These are phyloP conservation scores for Phascolomyces articulosus DNA, from an alignment of 371 early-diverging fungal genomes.

Conservation along the genomic window DNA sequence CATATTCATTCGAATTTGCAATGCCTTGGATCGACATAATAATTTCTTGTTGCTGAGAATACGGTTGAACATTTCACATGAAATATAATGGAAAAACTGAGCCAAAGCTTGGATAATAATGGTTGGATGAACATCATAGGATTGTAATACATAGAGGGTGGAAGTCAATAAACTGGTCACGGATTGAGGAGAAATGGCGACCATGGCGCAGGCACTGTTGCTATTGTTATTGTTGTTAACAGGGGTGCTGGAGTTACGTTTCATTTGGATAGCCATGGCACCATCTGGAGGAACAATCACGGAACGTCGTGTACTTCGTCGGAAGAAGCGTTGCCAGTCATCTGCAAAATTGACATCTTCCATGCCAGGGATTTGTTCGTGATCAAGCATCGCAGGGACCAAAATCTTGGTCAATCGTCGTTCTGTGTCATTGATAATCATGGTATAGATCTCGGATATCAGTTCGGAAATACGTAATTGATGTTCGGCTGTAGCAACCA, in stretches of 20 bases:
- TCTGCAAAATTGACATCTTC: constrained; percentile 68
- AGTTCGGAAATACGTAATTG: constrained; percentile 73
- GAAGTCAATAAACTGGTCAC: constrained; percentile 66
- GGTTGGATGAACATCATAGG: constrained; percentile 65
- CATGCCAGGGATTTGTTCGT: constrained; percentile 71
- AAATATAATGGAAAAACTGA: constrained; percentile 76
- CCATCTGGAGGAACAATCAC: constrained; percentile 25
- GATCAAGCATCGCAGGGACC: constrained; percentile 70
- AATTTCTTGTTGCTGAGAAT: constrained; percentile 74
- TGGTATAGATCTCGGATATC: constrained; percentile 68
- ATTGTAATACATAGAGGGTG: constrained; percentile 55
- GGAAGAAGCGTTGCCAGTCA: constrained; percentile 57
- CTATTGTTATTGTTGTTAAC: neutral
- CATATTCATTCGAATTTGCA: constrained; percentile 83
- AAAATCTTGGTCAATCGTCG: constrained; percentile 60
- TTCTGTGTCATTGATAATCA: constrained; percentile 64
- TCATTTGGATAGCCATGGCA: constrained; percentile 22
- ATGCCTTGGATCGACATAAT: constrained; percentile 76
- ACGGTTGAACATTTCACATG: constrained; percentile 80
- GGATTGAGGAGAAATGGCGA: constrained; percentile 54
- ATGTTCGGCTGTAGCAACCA: constrained; percentile 57
- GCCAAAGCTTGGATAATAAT: constrained; percentile 70
- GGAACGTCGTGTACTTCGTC: constrained; percentile 38
- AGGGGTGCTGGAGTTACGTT: constrained; percentile 19
- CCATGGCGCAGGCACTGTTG: neutral